Conservation (phyloP, 1,284 basidiomycete genomes). For the Stereum hirsutum region DNA sequence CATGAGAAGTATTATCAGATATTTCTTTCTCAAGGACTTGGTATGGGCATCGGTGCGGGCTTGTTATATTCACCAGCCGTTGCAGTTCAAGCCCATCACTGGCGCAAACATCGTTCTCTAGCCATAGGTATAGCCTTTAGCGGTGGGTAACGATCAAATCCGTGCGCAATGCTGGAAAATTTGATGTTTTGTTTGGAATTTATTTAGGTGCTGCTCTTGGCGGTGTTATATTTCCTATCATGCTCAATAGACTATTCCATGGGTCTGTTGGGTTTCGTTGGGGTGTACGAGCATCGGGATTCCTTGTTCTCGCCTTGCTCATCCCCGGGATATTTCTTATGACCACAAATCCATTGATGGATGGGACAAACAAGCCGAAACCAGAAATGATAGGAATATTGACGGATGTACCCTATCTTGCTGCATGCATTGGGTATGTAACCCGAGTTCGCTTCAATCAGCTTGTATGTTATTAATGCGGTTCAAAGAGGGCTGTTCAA, state of each 20-base stretch:
- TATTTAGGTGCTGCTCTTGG: constrained; percentile 13
- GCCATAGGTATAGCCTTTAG: constrained; percentile 14
- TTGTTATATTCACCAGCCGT: constrained; percentile 19
- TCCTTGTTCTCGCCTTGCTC: neutral
- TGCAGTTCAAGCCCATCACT: constrained; percentile 10
- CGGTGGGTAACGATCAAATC: constrained; percentile 1
- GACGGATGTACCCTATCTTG: constrained; percentile 6
- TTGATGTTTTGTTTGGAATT: neutral
- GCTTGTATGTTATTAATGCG: neutral
- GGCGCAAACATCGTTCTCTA: constrained; percentile 6
- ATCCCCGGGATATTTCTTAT: neutral
- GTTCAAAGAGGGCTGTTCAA: constrained; percentile 9
- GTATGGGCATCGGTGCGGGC: constrained; percentile 32
- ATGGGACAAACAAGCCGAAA: neutral
- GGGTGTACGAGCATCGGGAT: neutral
- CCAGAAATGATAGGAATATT: neutral
- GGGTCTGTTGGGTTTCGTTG: neutral
- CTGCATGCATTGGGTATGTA: constrained; percentile 1
- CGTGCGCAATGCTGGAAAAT: no score
- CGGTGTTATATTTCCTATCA: neutral
- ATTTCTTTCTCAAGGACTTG: constrained; percentile 23
- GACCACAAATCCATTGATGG: no score
- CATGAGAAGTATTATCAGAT: constrained; percentile 23
- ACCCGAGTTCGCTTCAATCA: neutral
- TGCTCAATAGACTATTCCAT: neutral